A percentile compares a stretch with the other conserved stretches of the same genome.
Conservation (phyloP, 2,329 filamentous ascomycete species). For the Botrytis byssoidea region DNA sequence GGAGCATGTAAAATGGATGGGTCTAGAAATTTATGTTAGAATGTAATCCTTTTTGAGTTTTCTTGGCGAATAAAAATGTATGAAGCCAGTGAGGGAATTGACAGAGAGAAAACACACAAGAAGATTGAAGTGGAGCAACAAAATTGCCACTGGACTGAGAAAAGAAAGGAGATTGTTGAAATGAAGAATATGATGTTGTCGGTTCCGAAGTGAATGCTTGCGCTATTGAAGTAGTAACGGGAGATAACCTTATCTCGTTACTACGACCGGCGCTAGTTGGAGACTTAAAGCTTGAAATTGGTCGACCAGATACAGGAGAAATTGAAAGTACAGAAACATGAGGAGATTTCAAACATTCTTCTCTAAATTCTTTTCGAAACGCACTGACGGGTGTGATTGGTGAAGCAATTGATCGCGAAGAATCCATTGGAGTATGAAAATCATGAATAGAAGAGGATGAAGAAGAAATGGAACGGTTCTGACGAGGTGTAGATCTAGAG, state of each 20-base stretch:
- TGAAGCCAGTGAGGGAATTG: conserved; percentile 31
- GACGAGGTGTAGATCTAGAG: conserved; percentile 40
- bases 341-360: conserved; percentile 40
- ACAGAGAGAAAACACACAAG: conserved; percentile 52
- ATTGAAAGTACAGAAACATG: conserved; percentile 40
- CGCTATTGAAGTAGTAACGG: conserved; percentile 23
- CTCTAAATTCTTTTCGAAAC: conserved; percentile 25
- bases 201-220: conserved; percentile 28
- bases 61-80: conserved; percentile 3
- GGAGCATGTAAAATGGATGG: conserved; percentile 38
- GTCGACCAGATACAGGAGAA: conserved; percentile 36
- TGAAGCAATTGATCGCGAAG: conserved; percentile 33
- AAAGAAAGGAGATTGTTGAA: conserved; percentile 48
- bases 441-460: conserved; percentile 34
- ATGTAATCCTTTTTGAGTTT: conserved; percentile 14
- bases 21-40: conserved; percentile 36
- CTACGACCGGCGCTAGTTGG: conserved; percentile 29
- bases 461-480: conserved; percentile 30
- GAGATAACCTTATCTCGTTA: conserved; percentile 31
- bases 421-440: conserved; percentile 31
- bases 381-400: conserved; percentile 34
- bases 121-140: conserved; percentile 50
- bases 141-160: conserved; percentile 54
- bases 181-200: conserved; percentile 28
- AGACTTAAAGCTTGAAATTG: conserved; percentile 32